A percentile compares a stretch with the other conserved stretches of the same genome.
phyloP scores from a whole-genome alignment of 78 protist species.

The Planoprotostelium fungivorum region DNA sequence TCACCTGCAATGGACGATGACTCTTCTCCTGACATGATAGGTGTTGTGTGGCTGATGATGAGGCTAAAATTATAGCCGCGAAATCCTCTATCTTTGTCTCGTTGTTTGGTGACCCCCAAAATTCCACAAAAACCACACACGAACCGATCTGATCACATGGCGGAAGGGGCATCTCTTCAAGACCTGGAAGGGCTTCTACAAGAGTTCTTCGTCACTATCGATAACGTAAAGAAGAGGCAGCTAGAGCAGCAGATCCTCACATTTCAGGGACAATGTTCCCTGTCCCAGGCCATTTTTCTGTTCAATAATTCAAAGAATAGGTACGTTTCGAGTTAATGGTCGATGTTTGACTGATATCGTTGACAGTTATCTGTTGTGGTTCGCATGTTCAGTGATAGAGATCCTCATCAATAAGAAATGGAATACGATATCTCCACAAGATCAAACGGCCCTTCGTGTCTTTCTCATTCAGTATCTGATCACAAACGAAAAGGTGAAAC shows the following conservation, averaged over 20 bases:
- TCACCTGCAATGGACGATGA: too few relatives aligned
- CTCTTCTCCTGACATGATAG: too few relatives aligned
- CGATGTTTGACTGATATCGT: not conserved
- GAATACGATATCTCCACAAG: not conserved
- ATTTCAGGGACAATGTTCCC: not conserved
- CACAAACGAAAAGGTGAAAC: not conserved
- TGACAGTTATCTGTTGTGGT: not conserved
- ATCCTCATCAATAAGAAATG: not conserved
- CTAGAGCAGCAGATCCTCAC: not conserved
- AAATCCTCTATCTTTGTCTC: too few relatives aligned
- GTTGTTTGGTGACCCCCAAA: too few relatives aligned
- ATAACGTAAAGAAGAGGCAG: not conserved
- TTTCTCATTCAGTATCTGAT: not conserved
- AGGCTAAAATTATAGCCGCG: too few relatives aligned
- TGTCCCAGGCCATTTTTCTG: not conserved
- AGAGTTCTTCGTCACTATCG: not conserved
- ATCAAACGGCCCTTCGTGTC: not conserved
- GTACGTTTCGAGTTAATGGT: not conserved
- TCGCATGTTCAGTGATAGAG: not conserved
- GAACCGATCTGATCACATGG: too few relatives aligned
- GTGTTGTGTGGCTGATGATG: too few relatives aligned
- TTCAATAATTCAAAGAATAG: not conserved
- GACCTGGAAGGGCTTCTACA: not conserved
- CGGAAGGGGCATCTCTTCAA: not conserved
- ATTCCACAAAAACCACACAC: too few relatives aligned